Percentiles rank a stretch among this genome's conserved stretches.
These are phyloP conservation scores for Candida morakotiae DNA, from an alignment of 805 yeast genomes.

Conservation along the genomic window DNA sequence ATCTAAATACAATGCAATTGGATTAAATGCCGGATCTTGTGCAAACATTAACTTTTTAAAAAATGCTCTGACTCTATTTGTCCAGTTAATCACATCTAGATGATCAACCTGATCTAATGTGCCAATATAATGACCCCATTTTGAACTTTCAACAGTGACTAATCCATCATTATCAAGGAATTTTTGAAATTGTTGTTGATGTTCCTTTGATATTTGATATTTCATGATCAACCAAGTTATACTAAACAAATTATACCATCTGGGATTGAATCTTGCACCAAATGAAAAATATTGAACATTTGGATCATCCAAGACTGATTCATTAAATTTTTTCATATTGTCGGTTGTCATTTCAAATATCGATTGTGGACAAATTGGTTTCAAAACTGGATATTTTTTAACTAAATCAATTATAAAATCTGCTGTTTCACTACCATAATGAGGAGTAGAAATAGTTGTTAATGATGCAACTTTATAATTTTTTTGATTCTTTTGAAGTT, in stretches of 20 bases:
- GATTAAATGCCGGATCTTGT: slow-evolving; percentile 48
- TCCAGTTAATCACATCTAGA: slow-evolving; percentile 83
- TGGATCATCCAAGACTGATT: slow-evolving; percentile 48
- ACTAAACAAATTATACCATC: slow-evolving; percentile 56
- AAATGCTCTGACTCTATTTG: slow-evolving; percentile 44
- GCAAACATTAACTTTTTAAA: slow-evolving; percentile 25
- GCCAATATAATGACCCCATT: slow-evolving; percentile 84
- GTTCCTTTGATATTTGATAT: slow-evolving; percentile 11
- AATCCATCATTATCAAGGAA: slow-evolving; percentile 76
- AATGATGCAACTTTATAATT: slow-evolving; percentile 63
- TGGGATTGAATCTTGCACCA: slow-evolving; percentile 71
- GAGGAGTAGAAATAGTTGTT: slow-evolving; percentile 88
- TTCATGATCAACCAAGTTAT: slow-evolving; percentile 63
- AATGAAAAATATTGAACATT: slow-evolving; percentile 73
- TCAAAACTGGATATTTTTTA: slow-evolving; percentile 14
- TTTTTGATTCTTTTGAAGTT: slow-evolving; percentile 32
- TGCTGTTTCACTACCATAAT: slow-evolving; percentile 80
- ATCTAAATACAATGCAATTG: slow-evolving; percentile 65
- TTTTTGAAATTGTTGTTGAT: slow-evolving; percentile 7
- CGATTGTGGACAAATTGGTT: slow-evolving; percentile 22
- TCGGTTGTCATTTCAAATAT: slow-evolving; percentile 65
- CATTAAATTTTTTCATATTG: slow-evolving; percentile 53
- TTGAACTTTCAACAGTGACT: slow-evolving; percentile 71
- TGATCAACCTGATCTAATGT: slow-evolving; percentile 79
- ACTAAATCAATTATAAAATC: slow-evolving; percentile 50